These are phyloP conservation scores for Acer yangbiense DNA, from an alignment of 345 rosid genomes.

Conservation along the genomic window DNA sequence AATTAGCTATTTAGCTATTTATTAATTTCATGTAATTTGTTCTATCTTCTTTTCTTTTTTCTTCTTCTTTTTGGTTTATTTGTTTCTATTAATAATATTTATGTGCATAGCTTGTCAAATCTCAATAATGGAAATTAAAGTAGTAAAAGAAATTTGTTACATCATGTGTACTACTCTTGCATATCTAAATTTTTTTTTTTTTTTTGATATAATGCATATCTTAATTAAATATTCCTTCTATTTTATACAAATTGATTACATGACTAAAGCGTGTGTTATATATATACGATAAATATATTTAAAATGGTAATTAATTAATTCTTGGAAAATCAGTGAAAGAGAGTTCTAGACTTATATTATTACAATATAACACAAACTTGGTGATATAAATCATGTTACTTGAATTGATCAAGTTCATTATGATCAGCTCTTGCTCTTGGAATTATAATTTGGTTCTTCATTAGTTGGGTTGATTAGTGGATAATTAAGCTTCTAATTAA, in stretches of 20 bases:
- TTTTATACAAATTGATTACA: too few species aligned
- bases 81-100: neutral
- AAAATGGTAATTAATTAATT: neutral
- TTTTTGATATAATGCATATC: too few species aligned
- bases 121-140: neutral
- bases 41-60: neutral
- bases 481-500: neutral
- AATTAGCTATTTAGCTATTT: constrained; percentile 8
- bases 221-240: too few species aligned
- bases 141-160: neutral
- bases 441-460: too few species aligned
- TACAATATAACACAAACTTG: too few species aligned
- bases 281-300: too few species aligned
- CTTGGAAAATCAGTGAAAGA: neutral
- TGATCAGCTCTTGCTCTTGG: neutral
- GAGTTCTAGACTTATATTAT: neutral
- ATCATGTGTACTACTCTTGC: neutral
- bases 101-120: constrained; percentile 9
- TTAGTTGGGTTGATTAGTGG: neutral
- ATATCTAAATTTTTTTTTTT: too few species aligned
- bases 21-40: neutral
- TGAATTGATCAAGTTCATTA: neutral
- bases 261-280: too few species aligned
- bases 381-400: neutral
- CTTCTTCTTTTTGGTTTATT: neutral